phyloP scores from a whole-genome alignment of 768 basidiomycete genomes.

The Galerina marginata region DNA sequence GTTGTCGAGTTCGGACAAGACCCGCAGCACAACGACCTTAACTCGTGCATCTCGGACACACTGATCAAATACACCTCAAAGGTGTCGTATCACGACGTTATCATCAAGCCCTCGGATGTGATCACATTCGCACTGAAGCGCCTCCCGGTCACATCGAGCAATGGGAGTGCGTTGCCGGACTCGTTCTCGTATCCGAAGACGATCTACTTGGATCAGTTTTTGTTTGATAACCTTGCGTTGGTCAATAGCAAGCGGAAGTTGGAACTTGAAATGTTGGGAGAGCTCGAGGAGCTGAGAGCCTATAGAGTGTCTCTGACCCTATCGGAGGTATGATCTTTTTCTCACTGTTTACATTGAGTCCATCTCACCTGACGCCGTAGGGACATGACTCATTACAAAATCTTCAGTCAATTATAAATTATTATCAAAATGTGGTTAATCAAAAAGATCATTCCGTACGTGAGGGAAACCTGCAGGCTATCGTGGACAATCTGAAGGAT shows the following conservation, averaged over 20 bases:
- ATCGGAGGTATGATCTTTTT: slow-evolving; percentile 54
- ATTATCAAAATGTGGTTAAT: slow-evolving; percentile 72
- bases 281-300: slow-evolving; percentile 51
- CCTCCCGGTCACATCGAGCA: slow-evolving; percentile 11
- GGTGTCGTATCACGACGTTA: slow-evolving; percentile 55
- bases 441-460: slow-evolving; percentile 54
- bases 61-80: slow-evolving; percentile 39
- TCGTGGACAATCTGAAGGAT: slow-evolving; percentile 55
- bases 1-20: slow-evolving; percentile 52
- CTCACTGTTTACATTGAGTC: background rate
- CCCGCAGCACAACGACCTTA: slow-evolving; percentile 56
- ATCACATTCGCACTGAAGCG: slow-evolving; percentile 58
- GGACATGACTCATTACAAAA: slow-evolving; percentile 66
- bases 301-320: slow-evolving; percentile 54
- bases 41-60: slow-evolving; percentile 54
- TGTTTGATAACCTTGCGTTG: slow-evolving; percentile 58
- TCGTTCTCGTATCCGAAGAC: slow-evolving; percentile 66
- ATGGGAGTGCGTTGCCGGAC: slow-evolving; percentile 35
- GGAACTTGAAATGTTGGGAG: slow-evolving; percentile 48
- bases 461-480: slow-evolving; percentile 43
- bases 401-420: slow-evolving; percentile 65
- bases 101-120: slow-evolving; percentile 66
- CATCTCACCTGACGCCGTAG: slow-evolving; percentile 37
- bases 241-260: slow-evolving; percentile 41
- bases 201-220: slow-evolving; percentile 78